Conservation (phyloP, 441 rosid genomes). For the Adansonia rubrostipa region DNA sequence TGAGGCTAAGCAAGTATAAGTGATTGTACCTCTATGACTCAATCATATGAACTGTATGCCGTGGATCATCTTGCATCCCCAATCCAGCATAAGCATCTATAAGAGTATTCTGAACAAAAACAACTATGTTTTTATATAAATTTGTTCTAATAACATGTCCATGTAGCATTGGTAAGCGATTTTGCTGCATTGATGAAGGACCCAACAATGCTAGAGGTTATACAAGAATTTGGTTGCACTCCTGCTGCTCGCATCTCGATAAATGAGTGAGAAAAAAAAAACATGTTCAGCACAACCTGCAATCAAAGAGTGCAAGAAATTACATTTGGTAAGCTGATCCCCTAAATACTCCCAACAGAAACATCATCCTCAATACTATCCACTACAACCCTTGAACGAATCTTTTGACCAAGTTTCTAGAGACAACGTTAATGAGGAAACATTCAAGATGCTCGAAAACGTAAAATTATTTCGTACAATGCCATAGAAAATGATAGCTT, state of each 20-base stretch:
- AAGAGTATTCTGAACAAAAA: conserved; percentile 68
- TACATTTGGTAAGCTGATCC: conserved; percentile 52
- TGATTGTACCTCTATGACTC: conserved; percentile 53
- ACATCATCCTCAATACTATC: conserved; percentile 42
- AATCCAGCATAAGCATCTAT: conserved; percentile 63
- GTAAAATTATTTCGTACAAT: conserved; percentile 45
- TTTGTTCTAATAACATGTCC: conserved; percentile 51
- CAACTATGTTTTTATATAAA: conserved; percentile 36
- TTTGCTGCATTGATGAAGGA: conserved; percentile 46
- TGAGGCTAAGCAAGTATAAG: conserved; percentile 69
- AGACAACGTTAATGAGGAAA: conserved; percentile 40
- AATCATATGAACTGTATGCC: conserved; percentile 50
- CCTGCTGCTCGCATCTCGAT: conserved; percentile 55
- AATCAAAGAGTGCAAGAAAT: conserved; percentile 77
- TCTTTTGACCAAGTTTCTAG: too few species aligned
- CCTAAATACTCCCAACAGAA: conserved; percentile 56
- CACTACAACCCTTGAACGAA: conserved; percentile 36
- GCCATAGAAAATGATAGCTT: conserved; percentile 53
- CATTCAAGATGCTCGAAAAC: conserved; percentile 46
- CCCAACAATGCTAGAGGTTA: conserved; percentile 54
- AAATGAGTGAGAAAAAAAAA: conserved; percentile 42
- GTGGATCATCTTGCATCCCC: conserved; percentile 48
- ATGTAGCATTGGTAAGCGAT: conserved; percentile 47
- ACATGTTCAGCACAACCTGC: conserved; percentile 61
- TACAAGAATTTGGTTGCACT: conserved; percentile 54